Percentiles rank a stretch among this genome's conserved stretches.
phyloP scores from a whole-genome alignment of 805 yeast genomes.

The Myxozyma melibiosi region DNA sequence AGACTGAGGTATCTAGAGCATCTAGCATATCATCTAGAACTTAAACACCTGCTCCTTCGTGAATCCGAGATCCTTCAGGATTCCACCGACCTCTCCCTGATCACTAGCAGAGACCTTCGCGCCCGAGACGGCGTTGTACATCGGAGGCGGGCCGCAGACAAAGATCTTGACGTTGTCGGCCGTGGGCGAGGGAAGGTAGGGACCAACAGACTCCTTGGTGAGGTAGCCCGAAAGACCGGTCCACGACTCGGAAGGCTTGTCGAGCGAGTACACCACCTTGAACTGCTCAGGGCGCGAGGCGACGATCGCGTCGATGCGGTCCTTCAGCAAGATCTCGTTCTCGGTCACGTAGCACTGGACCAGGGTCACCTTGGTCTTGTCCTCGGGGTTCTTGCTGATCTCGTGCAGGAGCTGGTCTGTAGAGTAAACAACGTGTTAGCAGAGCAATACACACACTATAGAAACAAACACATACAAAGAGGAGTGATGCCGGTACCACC shows the following conservation, averaged over 20 bases:
- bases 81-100: constrained; percentile 93
- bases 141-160: constrained; percentile 94
- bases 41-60: constrained; percentile 85
- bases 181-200: constrained; percentile 64
- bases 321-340: constrained; percentile 78
- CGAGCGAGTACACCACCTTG: constrained; percentile 76
- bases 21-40: constrained; percentile 27
- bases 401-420: constrained; percentile 67
- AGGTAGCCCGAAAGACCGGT: constrained; percentile 73
- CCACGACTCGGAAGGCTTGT: constrained; percentile 51
- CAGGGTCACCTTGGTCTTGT: constrained; percentile 84
- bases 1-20: no score
- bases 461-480: constrained; percentile 42
- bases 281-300: constrained; percentile 76
- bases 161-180: constrained; percentile 71
- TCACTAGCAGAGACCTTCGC: constrained; percentile 79
- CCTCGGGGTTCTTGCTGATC: constrained; percentile 75
- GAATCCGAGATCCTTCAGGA: constrained; percentile 85
- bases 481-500: constrained; percentile 99
- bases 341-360: constrained; percentile 78
- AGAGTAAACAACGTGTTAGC: no score
- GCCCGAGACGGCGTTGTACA: constrained; percentile 88
- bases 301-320: constrained; percentile 69
- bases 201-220: constrained; percentile 67
- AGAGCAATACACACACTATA: background rate